Conservation (phyloP, 2,329 filamentous ascomycete species). For the Lachnellula occidentalis region DNA sequence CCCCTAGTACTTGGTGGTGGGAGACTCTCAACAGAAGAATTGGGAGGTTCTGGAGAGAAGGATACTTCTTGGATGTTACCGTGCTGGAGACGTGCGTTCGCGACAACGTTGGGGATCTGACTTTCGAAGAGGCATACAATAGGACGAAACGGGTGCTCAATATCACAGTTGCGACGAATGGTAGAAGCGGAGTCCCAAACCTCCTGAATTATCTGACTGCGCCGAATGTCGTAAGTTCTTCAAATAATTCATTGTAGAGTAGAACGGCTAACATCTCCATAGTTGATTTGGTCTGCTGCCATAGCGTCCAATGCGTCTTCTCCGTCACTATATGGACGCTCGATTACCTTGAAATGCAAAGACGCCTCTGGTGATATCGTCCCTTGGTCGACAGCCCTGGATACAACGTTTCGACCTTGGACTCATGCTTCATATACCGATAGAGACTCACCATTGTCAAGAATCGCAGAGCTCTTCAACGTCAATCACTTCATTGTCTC, state of each 20-base stretch:
- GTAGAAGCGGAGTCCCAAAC: slow-evolving; percentile 70
- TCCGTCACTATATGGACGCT: slow-evolving; percentile 42
- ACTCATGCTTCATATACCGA: slow-evolving; percentile 49
- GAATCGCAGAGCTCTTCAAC: slow-evolving; percentile 63
- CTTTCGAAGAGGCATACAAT: slow-evolving; percentile 87
- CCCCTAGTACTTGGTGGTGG: slow-evolving; percentile 37
- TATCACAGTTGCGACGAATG: slow-evolving; percentile 78
- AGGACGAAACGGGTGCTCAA: slow-evolving; percentile 83
- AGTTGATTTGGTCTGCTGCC: slow-evolving; percentile 56
- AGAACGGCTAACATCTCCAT: neutral
- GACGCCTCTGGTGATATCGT: slow-evolving; percentile 53
- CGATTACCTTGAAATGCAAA: slow-evolving; percentile 56
- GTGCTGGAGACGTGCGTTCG: slow-evolving; percentile 80
- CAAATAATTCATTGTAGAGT: neutral
- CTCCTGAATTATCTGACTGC: slow-evolving; percentile 89
- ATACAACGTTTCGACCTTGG: slow-evolving; percentile 51
- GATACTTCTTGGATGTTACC: slow-evolving; percentile 77
- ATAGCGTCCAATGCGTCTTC: slow-evolving; percentile 51
- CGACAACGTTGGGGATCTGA: slow-evolving; percentile 80
- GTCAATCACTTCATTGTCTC: slow-evolving; percentile 90
- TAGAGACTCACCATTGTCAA: slow-evolving; percentile 51
- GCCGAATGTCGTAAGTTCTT: slow-evolving; percentile 72
- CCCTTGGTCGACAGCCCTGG: slow-evolving; percentile 47
- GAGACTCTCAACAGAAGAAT: slow-evolving; percentile 61
- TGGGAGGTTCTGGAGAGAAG: slow-evolving; percentile 64